phyloP scores from a whole-genome alignment of 2,329 filamentous ascomycete species.

The Fusarium sp. region DNA sequence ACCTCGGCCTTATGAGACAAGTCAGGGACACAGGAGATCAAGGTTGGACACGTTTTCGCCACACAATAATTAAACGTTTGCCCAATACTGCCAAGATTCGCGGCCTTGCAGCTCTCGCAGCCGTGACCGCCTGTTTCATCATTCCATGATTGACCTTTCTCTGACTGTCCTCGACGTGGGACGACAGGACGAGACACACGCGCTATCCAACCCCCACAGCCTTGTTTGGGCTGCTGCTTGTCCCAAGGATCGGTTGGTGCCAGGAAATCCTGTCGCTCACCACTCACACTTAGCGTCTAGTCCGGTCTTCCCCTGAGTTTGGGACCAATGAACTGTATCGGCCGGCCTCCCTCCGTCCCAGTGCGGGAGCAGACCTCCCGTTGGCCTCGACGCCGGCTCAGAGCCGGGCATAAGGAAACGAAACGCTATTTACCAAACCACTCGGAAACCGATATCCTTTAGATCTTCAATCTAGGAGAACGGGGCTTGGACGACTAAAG shows the following conservation, averaged over 20 bases:
- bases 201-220: conserved; percentile 17
- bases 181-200: neutral
- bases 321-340: conserved; percentile 18
- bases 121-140: conserved; percentile 38
- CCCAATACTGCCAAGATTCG: conserved; percentile 35
- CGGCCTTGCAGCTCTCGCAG: conserved; percentile 14
- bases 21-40: conserved; percentile 18
- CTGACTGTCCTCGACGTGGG: neutral
- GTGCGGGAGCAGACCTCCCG: conserved; percentile 18
- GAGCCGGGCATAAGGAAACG: conserved; percentile 22
- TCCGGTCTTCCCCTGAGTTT: conserved; percentile 6
- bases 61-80: conserved; percentile 32
- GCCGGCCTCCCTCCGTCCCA: conserved; percentile 8
- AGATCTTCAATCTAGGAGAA: neutral
- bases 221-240: conserved; percentile 12
- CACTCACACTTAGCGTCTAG: conserved; percentile 3
- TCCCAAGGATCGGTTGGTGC: conserved; percentile 10
- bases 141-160: conserved; percentile 20
- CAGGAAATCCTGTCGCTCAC: conserved; percentile 16
- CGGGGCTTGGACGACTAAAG: neutral
- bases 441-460: conserved; percentile 1
- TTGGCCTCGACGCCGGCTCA: conserved; percentile 31
- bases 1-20: conserved; percentile 31
- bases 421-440: conserved; percentile 13
- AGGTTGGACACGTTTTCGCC: conserved; percentile 30